Evolutionary conservation across 768 basidiomycete genomes (phyloP).

Genomic region (Lactarius evosmus): DNA sequence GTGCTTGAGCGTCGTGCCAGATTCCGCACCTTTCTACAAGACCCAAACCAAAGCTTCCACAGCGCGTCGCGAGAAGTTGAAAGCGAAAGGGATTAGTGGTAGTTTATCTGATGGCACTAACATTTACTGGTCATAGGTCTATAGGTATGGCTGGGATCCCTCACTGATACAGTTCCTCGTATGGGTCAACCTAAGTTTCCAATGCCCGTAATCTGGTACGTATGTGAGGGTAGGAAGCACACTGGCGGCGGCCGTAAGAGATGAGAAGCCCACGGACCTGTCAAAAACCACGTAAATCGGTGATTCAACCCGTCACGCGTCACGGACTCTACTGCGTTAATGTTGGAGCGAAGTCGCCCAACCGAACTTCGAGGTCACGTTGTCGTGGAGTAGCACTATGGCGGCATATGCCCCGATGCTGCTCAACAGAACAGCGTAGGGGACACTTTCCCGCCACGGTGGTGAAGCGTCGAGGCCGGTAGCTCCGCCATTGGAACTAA

Average conservation of each 20-base stretch:
- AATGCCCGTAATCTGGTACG: not conserved
- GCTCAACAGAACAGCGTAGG: not conserved
- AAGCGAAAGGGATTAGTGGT: not conserved
- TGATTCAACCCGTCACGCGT: not conserved
- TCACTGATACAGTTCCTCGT: not conserved
- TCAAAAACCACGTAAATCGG: not conserved
- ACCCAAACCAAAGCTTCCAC: not conserved
- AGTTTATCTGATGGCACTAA: not conserved
- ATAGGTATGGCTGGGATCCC: not conserved
- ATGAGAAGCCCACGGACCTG: no score
- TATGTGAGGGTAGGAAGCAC: not conserved
- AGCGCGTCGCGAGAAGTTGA: not conserved
- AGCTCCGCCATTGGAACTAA: not conserved
- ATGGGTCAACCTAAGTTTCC: not conserved
- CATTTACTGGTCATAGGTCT: not conserved
- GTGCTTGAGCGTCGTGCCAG: not conserved
- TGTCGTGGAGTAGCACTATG: no score
- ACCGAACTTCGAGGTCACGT: not conserved
- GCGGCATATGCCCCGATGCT: not conserved
- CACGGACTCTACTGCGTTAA: not conserved
- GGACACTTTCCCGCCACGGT: not conserved
- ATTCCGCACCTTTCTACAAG: not conserved
- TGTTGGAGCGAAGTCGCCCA: no score
- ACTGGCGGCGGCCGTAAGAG: not conserved
- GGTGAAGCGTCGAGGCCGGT: not conserved